Conservation (phyloP, 1,284 basidiomycete genomes). For the Microbotryomycetes sp. region DNA sequence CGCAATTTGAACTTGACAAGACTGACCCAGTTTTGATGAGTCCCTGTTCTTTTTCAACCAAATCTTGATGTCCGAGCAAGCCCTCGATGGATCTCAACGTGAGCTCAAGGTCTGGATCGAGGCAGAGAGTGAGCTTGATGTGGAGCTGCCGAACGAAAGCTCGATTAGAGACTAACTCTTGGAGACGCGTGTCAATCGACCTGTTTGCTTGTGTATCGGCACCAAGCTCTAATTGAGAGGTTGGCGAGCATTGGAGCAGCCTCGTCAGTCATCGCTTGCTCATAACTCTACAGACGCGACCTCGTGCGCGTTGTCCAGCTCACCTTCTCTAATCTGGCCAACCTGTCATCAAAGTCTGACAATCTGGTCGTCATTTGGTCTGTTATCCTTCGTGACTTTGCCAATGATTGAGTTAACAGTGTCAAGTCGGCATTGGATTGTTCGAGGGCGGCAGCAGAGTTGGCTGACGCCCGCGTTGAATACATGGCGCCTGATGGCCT, state of each 20-base stretch:
- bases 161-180: slow-evolving; percentile 23
- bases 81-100: slow-evolving; percentile 36
- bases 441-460: background rate
- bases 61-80: slow-evolving; percentile 34
- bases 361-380: slow-evolving; percentile 43
- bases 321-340: slow-evolving; percentile 34
- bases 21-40: slow-evolving; percentile 30
- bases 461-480: background rate
- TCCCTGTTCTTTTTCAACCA: slow-evolving; percentile 35
- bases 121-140: background rate
- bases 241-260: background rate
- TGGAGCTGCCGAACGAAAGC: background rate
- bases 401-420: slow-evolving; percentile 43
- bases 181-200: slow-evolving; percentile 23
- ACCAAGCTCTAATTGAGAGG: slow-evolving; percentile 18
- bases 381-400: slow-evolving; percentile 42
- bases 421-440: slow-evolving; percentile 42
- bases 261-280: no score
- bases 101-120: slow-evolving; percentile 30
- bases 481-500: no score
- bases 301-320: no score
- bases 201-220: slow-evolving; percentile 36
- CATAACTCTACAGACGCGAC: no score
- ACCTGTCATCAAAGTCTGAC: slow-evolving; percentile 44
- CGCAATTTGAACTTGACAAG: background rate